Evolutionary conservation across 23 red algal genomes (phyloP).

Genomic region (Chondrus crispus): DNA sequence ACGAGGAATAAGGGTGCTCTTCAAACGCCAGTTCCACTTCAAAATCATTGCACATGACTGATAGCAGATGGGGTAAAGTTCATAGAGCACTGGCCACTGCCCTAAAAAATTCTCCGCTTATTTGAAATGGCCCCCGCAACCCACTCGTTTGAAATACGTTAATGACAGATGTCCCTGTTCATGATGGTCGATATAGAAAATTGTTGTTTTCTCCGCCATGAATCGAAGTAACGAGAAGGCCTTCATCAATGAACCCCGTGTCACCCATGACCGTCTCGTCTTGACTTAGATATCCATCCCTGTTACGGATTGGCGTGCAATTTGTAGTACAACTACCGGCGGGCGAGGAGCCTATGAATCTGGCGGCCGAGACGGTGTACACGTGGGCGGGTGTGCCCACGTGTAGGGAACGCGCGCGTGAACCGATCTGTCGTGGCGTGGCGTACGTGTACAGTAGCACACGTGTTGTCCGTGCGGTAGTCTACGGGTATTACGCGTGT

Average conservation of each 20-base stretch:
- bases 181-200: background rate
- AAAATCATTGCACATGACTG: background rate
- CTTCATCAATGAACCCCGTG: background rate
- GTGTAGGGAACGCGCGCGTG: too few species aligned
- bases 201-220: background rate
- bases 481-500: too few species aligned
- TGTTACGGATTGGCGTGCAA: background rate
- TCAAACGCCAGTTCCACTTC: background rate
- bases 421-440: too few species aligned
- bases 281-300: background rate
- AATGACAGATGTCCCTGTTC: background rate
- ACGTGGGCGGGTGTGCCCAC: too few species aligned
- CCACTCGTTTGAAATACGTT: constrained; percentile 21
- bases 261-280: background rate
- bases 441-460: too few species aligned
- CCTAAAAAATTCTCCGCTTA: background rate
- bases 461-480: too few species aligned
- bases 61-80: background rate
- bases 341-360: too few species aligned
- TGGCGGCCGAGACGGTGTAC: too few species aligned
- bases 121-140: background rate
- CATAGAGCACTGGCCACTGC: background rate
- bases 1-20: background rate
- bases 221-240: background rate
- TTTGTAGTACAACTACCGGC: too few species aligned